Evolutionary conservation across 2,329 filamentous ascomycete genomes (phyloP).

Genomic region (Paraconiothyrium brasiliense): DNA sequence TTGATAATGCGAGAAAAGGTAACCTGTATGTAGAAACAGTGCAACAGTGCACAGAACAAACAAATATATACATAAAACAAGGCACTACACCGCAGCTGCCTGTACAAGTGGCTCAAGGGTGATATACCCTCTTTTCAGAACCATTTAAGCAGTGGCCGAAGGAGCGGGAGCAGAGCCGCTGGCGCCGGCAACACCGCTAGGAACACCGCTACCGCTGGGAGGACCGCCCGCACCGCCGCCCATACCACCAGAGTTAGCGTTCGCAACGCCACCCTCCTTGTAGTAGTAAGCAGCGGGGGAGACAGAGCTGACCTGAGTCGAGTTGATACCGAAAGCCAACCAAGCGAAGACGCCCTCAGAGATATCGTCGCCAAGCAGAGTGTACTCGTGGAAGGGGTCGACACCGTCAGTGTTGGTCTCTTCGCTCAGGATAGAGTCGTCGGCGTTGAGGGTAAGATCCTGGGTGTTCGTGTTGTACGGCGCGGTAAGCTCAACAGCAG

Average conservation of each 20-base stretch:
- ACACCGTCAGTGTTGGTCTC: neutral
- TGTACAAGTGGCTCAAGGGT: neutral
- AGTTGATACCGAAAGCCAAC: slow-evolving; percentile 5
- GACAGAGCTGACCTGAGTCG: neutral
- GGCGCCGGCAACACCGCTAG: neutral
- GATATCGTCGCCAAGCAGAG: neutral
- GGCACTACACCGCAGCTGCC: neutral
- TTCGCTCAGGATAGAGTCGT: neutral
- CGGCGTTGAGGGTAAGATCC: neutral
- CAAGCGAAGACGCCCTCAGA: slow-evolving; percentile 6
- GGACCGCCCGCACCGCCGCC: neutral
- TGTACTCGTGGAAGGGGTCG: slow-evolving; percentile 8
- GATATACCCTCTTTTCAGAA: neutral
- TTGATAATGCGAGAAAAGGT: neutral
- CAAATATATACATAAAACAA: neutral
- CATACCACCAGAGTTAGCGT: neutral
- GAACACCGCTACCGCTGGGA: neutral
- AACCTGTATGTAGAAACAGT: neutral
- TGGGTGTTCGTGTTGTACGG: slow-evolving; percentile 8
- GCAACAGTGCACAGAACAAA: neutral
- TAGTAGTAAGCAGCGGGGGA: slow-evolving; percentile 1
- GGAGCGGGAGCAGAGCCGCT: neutral
- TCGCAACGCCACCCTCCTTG: neutral
- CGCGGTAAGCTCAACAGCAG: neutral
- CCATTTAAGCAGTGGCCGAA: neutral